Base-by-base conservation (phyloP, 1,284 basidiomycete genomes). In the Ganoderma boninense region DNA sequence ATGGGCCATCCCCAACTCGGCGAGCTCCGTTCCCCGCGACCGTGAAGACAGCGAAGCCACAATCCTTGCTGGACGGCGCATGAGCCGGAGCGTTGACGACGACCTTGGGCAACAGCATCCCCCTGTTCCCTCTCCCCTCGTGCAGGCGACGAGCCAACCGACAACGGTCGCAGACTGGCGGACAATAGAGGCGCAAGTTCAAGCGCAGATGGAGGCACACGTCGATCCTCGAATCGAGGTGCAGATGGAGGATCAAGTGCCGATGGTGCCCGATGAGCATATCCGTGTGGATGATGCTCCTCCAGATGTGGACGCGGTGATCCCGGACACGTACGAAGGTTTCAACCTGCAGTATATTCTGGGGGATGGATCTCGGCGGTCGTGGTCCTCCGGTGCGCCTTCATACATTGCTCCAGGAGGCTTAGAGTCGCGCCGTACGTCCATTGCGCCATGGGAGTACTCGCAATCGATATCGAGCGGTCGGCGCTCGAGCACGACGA, bases 401-500 rank as follows among this genome's bases (percentile, higher is more conserved):
- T 86, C 84, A 2, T 84, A 82, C 66, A 73, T 85, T 40, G 79
- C 81, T 14, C 68, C 71, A 1, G 62, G 64, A 26, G 67, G 63
- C 23, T 66, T 68, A 2, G 70, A 68, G 23, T 70, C 70, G 2
- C 70, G 71, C 42, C 68, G 70, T 46, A 61, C 64, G 29, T 74
- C 73, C 4, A 72, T 69, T 52, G 72, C 65, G 54, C 73, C 69
- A 14, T 73, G 70, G 71, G 71, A 69, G 23, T 62, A 62, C 32
- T 65, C 49, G 43, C 38, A 68, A 46, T 74, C 64, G 44, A 69
- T 75, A 57, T 78, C 77, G 46, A 79, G 79, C 42, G 80, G 81
- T 42, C 82, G 86, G 44, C 79, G 87, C 29, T 84, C 86, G 42
- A 90, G 89, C 71, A 85, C 86, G 1, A 83, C 79, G 32, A 74